Percentiles rank a stretch among this genome's conserved stretches.
These are phyloP conservation scores for Cordyceps fumosorosea DNA, from an alignment of 2,329 filamentous ascomycete genomes.

Conservation along the genomic window DNA sequence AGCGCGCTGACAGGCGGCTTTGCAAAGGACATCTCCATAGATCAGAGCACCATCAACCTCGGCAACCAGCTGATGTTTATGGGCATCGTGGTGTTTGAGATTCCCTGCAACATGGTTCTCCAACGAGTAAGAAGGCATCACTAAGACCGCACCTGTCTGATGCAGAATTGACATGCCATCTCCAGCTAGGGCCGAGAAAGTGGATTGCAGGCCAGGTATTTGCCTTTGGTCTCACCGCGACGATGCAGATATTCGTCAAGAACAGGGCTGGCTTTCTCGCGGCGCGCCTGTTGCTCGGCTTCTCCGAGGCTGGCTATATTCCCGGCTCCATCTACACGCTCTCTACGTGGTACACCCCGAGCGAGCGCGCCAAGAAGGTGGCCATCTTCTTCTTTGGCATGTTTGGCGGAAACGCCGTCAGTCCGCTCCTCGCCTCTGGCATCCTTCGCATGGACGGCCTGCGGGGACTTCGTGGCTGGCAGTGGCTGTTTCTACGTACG, in stretches of 20 bases:
- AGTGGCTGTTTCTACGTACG: constrained; percentile 44
- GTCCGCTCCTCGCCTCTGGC: constrained; percentile 40
- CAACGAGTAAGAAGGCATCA: constrained; percentile 20
- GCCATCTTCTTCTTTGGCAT: constrained; percentile 48
- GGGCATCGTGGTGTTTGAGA: constrained; percentile 43
- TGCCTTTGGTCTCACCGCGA: constrained; percentile 40
- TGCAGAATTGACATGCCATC: not conserved
- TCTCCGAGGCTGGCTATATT: constrained; percentile 46
- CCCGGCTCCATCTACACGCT: constrained; percentile 45
- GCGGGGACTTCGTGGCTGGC: constrained; percentile 39
- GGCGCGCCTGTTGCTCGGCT: constrained; percentile 37
- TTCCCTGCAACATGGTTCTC: constrained; percentile 43
- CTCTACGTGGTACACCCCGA: constrained; percentile 43
- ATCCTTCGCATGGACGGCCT: constrained; percentile 38
- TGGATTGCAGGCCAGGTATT: constrained; percentile 45
- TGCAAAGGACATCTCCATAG: constrained; percentile 33
- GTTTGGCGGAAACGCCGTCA: constrained; percentile 44
- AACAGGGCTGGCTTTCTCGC: constrained; percentile 38
- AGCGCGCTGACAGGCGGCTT: constrained; percentile 44
- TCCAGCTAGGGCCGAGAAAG: constrained; percentile 36
- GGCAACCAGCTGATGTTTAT: constrained; percentile 49
- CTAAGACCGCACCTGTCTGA: not conserved
- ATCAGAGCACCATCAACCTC: constrained; percentile 42
- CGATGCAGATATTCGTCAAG: constrained; percentile 36
- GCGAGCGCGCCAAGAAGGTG: constrained; percentile 39